phyloP scores from a whole-genome alignment of 257 asterid species.

The Jaltomata sinuosa region DNA sequence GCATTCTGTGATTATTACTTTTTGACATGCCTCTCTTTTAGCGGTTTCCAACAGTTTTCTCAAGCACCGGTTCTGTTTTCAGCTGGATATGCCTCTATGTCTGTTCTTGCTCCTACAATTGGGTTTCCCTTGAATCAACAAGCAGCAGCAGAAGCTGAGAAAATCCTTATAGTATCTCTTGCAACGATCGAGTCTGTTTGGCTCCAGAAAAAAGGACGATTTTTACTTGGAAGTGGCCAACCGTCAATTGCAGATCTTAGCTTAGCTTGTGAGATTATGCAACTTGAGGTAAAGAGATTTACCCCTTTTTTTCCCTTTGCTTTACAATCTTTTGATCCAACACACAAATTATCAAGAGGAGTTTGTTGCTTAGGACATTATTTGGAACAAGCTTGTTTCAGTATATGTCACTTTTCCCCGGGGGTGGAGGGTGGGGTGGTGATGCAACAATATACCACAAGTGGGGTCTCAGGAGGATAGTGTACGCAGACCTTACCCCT shows the following conservation, averaged over 20 bases:
- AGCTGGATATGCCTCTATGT: conserved; percentile 39
- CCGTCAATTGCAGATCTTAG: conserved; percentile 92
- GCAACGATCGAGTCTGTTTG: conserved; percentile 51
- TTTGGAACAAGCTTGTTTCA: not conserved
- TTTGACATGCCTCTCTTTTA: not conserved
- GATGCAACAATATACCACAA: no score
- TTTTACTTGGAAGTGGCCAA: conserved; percentile 60
- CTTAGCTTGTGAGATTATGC: conserved; percentile 78
- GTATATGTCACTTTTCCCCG: not conserved
- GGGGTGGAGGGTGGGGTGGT: not conserved
- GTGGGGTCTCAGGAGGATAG: no score
- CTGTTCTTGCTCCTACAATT: conserved; percentile 48
- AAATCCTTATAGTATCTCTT: conserved; percentile 55
- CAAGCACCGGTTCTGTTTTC: conserved; percentile 8
- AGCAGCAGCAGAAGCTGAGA: conserved; percentile 62
- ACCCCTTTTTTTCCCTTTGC: not conserved
- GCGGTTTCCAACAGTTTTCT: conserved; percentile 6
- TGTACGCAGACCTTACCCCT: no score
- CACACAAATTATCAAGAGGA: not conserved
- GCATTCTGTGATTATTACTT: not conserved
- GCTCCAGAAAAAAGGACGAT: conserved; percentile 64
- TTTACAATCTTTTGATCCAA: not conserved
- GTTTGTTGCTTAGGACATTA: not conserved
- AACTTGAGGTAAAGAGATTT: conserved; percentile 55
- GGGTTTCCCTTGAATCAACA: conserved; percentile 55